Evolutionary conservation across 345 rosid species (phyloP), one percentile per base, ranked within the genome.

Genomic region (Conringia planisiliqua): DNA sequence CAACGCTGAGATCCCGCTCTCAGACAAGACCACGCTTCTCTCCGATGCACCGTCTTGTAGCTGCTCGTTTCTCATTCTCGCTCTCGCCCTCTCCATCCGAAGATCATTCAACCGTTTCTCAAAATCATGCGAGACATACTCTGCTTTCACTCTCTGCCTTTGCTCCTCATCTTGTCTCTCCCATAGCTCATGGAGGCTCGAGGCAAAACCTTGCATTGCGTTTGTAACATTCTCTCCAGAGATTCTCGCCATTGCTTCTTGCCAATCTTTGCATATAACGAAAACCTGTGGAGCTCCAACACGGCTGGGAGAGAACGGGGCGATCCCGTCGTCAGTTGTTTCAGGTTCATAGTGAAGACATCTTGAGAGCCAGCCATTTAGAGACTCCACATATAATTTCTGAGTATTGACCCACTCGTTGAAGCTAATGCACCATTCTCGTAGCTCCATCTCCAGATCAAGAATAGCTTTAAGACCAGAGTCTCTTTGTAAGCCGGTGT

Each of bases 151-250:
- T 83, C 97, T 83, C 69, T 82, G 95, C 0, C 80, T 85, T 73
- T 86, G 91, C 82, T 89, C 97, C 78, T 88, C 96, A 11, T 87
- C 97, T 70, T 92, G 97, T 55, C 85, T 88, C 76, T 92, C 97
- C 97, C 97, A 92, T 42, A 90, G 70, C 55, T 85, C 86, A 58
- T 80, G 99, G 36, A 95, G 74, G 60, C 79, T 83, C 3, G 85
- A 82, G 42, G 96, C 92, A 66, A 95, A 95, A 0, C 85, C 75
- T 63, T 84, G 78, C 90, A 91, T 87, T 1, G 92, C 86, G 27
- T 70, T 80, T 12, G 86, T 73, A 9, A 95, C 97, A 8, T 73
- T 83, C 59, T 86, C 81, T 69, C 88, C 93, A 2, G 97, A 90
- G 73, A 91, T 79, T 74, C 85, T 76, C 32, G 27, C 85, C 85